Conservation (phyloP, 495 filamentous ascomycete genomes). For the Endocarpon pusillum region DNA sequence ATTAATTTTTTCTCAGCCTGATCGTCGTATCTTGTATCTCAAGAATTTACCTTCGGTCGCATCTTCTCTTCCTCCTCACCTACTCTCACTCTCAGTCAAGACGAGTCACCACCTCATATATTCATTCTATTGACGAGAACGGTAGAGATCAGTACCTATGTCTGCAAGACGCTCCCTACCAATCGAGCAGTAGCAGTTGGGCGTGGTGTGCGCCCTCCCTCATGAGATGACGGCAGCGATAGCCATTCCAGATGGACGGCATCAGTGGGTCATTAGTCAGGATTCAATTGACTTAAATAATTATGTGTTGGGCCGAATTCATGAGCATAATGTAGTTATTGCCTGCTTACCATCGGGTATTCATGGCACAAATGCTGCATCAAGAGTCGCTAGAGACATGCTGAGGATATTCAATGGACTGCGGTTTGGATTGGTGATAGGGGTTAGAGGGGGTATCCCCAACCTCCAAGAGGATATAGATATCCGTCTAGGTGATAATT, state of each 20-base stretch:
- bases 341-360: too few relatives aligned
- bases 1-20: background rate
- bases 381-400: too few relatives aligned
- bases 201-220: background rate
- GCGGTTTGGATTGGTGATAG: too few relatives aligned
- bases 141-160: background rate
- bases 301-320: too few relatives aligned
- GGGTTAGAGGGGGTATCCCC: too few relatives aligned
- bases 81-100: background rate
- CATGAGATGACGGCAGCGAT: background rate
- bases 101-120: background rate
- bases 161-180: background rate
- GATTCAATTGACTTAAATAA: too few relatives aligned
- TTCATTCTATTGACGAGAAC: background rate
- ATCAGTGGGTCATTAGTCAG: background rate
- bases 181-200: background rate
- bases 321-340: too few relatives aligned
- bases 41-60: background rate
- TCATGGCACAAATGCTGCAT: too few relatives aligned
- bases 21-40: background rate
- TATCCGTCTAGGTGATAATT: too few relatives aligned
- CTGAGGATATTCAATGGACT: too few relatives aligned
- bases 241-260: background rate
- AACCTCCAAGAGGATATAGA: too few relatives aligned
- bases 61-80: background rate